These are phyloP conservation scores for Xenoacremonium recifei DNA, from an alignment of 2,329 filamentous ascomycete species.

Conservation along the genomic window DNA sequence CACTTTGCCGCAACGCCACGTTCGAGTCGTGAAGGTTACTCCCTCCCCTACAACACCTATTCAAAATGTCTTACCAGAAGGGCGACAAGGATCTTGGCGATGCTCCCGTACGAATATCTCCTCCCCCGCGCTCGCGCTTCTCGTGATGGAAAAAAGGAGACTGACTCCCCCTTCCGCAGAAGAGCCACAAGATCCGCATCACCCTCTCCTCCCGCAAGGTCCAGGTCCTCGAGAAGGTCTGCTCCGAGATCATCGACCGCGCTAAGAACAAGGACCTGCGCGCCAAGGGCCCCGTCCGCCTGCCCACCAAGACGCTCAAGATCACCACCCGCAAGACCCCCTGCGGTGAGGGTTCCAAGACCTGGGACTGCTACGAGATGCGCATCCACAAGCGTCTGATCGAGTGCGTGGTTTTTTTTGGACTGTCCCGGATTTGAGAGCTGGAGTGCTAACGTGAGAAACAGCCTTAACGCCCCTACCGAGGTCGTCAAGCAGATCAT, in stretches of 20 bases:
- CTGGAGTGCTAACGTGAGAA: slow-evolving; percentile 16
- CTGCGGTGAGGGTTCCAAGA: slow-evolving; percentile 99
- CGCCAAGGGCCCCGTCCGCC: slow-evolving; percentile 97
- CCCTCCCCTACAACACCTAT: no score
- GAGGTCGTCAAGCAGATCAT: slow-evolving; percentile 98
- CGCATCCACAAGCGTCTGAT: slow-evolving; percentile 99
- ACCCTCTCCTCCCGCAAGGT: slow-evolving; percentile 96
- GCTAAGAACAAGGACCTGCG: slow-evolving; percentile 97
- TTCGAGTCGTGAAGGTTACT: slow-evolving; percentile 78
- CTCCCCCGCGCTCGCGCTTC: slow-evolving; percentile 1
- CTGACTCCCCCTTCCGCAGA: slow-evolving; percentile 45
- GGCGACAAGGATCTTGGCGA: slow-evolving; percentile 91
- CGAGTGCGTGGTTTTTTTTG: slow-evolving; percentile 59
- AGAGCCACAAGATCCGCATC: slow-evolving; percentile 98
- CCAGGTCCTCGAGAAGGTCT: slow-evolving; percentile 94
- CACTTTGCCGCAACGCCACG: slow-evolving; percentile 75
- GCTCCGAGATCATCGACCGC: slow-evolving; percentile 96
- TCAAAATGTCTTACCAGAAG: slow-evolving; percentile 94
- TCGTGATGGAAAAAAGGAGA: slow-evolving; percentile 1
- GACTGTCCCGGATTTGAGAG: neutral
- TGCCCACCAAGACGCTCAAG: slow-evolving; percentile 96
- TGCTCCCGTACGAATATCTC: slow-evolving; percentile 63
- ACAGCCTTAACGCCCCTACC: slow-evolving; percentile 87
- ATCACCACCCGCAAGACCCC: slow-evolving; percentile 98
- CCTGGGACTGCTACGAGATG: slow-evolving; percentile 99